phyloP scores from a whole-genome alignment of 805 yeast species.

The Wickerhamiella sergipiensis region DNA sequence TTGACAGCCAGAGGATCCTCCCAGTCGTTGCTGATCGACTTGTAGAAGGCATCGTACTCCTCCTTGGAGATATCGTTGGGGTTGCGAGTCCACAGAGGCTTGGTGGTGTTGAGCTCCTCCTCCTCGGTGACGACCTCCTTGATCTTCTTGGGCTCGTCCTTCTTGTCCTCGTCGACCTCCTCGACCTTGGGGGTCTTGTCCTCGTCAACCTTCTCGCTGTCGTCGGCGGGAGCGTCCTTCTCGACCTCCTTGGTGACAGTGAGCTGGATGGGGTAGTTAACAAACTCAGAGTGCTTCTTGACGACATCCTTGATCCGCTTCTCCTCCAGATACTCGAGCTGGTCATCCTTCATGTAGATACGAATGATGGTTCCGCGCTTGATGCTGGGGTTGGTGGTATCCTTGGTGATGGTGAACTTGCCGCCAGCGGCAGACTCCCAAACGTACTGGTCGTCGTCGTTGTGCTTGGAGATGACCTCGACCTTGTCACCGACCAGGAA shows the following conservation, averaged over 20 bases:
- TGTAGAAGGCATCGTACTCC: slow-evolving; percentile 98
- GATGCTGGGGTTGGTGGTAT: slow-evolving; percentile 70
- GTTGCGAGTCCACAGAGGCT: slow-evolving; percentile 98
- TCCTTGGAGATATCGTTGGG: slow-evolving; percentile 96
- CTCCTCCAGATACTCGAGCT: slow-evolving; percentile 97
- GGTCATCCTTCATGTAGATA: slow-evolving; percentile 96
- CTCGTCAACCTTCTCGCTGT: slow-evolving; percentile 42
- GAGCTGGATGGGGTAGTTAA: slow-evolving; percentile 96
- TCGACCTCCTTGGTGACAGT: slow-evolving; percentile 98
- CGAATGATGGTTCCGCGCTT: slow-evolving; percentile 93
- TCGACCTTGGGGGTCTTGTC: slow-evolving; percentile 62
- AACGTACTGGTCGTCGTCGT: slow-evolving; percentile 97
- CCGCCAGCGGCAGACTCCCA: slow-evolving; percentile 99
- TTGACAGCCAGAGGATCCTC: slow-evolving; percentile 99
- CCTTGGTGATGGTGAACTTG: slow-evolving; percentile 90
- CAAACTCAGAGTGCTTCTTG: slow-evolving; percentile 98
- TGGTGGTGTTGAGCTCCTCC: slow-evolving; percentile 97
- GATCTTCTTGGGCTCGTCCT: slow-evolving; percentile 74
- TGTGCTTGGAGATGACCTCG: slow-evolving; percentile 95
- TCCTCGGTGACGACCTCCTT: slow-evolving; percentile 89
- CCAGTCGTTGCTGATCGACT: slow-evolving; percentile 99
- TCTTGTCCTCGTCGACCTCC: slow-evolving; percentile 61
- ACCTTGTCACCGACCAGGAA: slow-evolving; percentile 98
- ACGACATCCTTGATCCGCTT: slow-evolving; percentile 98
- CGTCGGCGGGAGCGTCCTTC: slow-evolving; percentile 87